Conservation (phyloP, 139 green algal species). For the Mesotaenium endlicherianum region DNA sequence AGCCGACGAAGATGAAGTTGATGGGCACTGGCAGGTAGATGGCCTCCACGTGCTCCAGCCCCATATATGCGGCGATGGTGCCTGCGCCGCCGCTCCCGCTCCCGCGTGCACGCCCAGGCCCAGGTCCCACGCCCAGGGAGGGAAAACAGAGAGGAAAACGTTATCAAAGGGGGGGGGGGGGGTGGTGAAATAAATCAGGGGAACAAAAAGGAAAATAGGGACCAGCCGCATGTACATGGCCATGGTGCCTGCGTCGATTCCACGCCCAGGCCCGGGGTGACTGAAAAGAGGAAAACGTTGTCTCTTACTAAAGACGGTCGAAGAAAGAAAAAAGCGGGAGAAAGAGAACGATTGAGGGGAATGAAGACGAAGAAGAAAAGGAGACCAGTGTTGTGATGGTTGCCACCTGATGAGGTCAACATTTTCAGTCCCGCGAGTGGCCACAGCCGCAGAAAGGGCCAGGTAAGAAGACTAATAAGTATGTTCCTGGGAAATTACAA, state of each 20-base stretch:
- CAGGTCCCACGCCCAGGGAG: not conserved
- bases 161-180: not conserved
- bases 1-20: slow-evolving; percentile 72
- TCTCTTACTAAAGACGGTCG: not conserved
- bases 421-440: not conserved
- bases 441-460: not conserved
- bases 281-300: not conserved
- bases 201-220: not conserved
- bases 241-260: not conserved
- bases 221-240: not conserved
- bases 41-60: slow-evolving; percentile 56
- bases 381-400: not conserved
- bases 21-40: slow-evolving; percentile 69
- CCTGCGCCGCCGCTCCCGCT: slow-evolving; percentile 11
- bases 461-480: not conserved
- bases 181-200: not conserved
- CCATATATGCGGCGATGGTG: slow-evolving; percentile 62
- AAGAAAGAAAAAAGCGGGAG: not conserved
- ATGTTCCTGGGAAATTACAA: not conserved
- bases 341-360: not conserved
- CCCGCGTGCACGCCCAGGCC: too few species aligned
- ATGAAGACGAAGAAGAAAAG: not conserved
- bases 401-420: not conserved
- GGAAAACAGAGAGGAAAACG: not conserved
- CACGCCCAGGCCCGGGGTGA: not conserved